A percentile compares a stretch with the other conserved stretches of the same genome.
Evolutionary conservation across 208 protist species (phyloP).

Genomic region (Wallacemonas sp.): DNA sequence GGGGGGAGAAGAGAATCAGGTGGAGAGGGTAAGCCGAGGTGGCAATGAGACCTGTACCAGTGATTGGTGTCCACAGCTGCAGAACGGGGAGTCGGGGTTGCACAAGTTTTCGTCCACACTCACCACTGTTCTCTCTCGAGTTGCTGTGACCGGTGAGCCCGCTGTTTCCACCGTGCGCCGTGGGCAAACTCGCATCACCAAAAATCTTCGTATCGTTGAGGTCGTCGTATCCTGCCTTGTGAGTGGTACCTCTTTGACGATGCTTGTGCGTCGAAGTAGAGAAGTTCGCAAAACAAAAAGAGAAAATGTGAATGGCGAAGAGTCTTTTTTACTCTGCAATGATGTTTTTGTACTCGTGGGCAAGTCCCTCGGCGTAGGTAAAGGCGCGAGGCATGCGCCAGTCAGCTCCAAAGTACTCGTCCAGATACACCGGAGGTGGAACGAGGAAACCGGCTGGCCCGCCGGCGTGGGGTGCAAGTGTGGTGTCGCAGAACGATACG

Average conservation of each 20-base stretch:
- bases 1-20: too few species aligned
- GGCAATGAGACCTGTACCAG: too few species aligned
- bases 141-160: too few species aligned
- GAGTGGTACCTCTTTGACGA: not conserved
- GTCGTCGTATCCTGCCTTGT: too few species aligned
- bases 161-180: too few species aligned
- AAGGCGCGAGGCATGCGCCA: slow-evolving; percentile 71
- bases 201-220: too few species aligned
- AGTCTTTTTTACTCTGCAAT: slow-evolving; percentile 47
- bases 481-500: slow-evolving; percentile 44
- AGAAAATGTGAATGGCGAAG: not conserved
- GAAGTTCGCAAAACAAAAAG: not conserved
- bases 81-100: too few species aligned
- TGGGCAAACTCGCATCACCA: too few species aligned
- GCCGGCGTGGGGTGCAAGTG: not conserved
- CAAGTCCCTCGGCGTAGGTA: slow-evolving; percentile 73
- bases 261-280: slow-evolving; percentile 1
- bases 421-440: slow-evolving; percentile 60
- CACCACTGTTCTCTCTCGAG: too few species aligned
- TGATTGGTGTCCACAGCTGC: too few species aligned
- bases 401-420: slow-evolving; percentile 82
- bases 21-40: too few species aligned
- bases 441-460: slow-evolving; percentile 32
- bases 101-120: too few species aligned
- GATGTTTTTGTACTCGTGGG: slow-evolving; percentile 83